A percentile compares a stretch with the other conserved stretches of the same genome.
Evolutionary conservation across 768 basidiomycete species (phyloP).

Genomic region (Termitomyces sp.): DNA sequence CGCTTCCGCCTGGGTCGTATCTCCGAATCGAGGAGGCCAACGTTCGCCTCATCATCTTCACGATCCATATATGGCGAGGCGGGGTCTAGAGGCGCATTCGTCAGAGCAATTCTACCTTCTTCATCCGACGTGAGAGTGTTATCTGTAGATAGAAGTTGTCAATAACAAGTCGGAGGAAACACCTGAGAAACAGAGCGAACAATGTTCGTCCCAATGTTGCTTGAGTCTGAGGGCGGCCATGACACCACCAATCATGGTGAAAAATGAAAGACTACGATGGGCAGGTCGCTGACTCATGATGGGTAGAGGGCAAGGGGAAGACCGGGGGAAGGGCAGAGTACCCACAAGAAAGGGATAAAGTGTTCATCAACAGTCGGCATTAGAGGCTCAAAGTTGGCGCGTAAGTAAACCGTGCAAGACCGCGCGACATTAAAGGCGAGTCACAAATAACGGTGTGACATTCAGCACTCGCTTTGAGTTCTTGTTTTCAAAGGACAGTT

Average conservation of each 20-base stretch:
- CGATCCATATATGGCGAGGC: slow-evolving; percentile 13
- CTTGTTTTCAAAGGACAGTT: no score
- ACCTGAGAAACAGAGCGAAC: slow-evolving; percentile 24
- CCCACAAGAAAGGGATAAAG: not conserved
- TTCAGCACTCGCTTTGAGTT: no score
- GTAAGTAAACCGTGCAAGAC: not conserved
- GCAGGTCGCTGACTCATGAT: slow-evolving; percentile 12
- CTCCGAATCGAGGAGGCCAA: slow-evolving; percentile 28
- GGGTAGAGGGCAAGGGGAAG: slow-evolving; percentile 1
- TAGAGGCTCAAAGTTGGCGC: not conserved
- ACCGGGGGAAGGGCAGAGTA: not conserved
- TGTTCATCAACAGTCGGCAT: not conserved
- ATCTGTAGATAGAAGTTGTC: slow-evolving; percentile 24
- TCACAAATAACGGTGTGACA: no score
- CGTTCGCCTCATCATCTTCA: slow-evolving; percentile 23
- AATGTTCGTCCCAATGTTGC: slow-evolving; percentile 36
- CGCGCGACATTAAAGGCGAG: not conserved
- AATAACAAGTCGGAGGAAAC: not conserved
- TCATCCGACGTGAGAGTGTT: slow-evolving; percentile 36
- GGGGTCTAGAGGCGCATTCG: slow-evolving; percentile 9
- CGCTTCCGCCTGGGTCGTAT: slow-evolving; percentile 22
- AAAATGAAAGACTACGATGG: slow-evolving; percentile 27
- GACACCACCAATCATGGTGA: slow-evolving; percentile 35
- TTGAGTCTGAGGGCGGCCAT: slow-evolving; percentile 46
- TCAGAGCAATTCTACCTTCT: slow-evolving; percentile 30